A percentile compares a stretch with the other conserved stretches of the same genome.
These are phyloP conservation scores for Zygoascus sp. DNA, from an alignment of 1,139 yeast genomes.

Conservation along the genomic window DNA sequence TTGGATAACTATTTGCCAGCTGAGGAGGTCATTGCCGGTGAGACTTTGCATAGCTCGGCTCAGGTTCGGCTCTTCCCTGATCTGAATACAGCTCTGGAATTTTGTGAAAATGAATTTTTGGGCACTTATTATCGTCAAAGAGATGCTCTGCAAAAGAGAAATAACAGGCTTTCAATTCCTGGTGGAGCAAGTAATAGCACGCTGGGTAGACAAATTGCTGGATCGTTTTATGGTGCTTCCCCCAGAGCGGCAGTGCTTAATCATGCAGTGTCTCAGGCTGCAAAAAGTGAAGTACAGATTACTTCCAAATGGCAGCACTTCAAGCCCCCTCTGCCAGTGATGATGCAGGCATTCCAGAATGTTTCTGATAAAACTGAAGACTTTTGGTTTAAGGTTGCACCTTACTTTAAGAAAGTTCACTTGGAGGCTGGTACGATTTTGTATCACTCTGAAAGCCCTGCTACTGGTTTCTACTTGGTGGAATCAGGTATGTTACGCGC, in stretches of 20 bases:
- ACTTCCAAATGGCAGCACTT: conserved; percentile 31
- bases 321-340: conserved; percentile 62
- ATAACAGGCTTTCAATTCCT: conserved; percentile 5
- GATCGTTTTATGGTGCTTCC: conserved; percentile 40
- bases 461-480: conserved; percentile 52
- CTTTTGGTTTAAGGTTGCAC: conserved; percentile 59
- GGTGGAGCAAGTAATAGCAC: background rate
- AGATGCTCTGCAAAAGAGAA: conserved; percentile 18
- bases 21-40: conserved; percentile 35
- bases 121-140: conserved; percentile 52
- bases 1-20: conserved; percentile 13
- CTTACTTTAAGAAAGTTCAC: conserved; percentile 48
- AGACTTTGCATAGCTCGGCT: conserved; percentile 15
- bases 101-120: conserved; percentile 92
- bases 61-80: conserved; percentile 62
- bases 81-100: conserved; percentile 83
- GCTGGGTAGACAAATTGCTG: background rate
- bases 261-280: conserved; percentile 58
- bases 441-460: conserved; percentile 31
- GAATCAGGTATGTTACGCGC: conserved; percentile 77
- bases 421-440: conserved; percentile 45
- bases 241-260: conserved; percentile 61
- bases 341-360: conserved; percentile 68
- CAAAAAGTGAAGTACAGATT: conserved; percentile 35
- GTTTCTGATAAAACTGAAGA: conserved; percentile 54